These are phyloP conservation scores for Coelastrella sp. DNA, from an alignment of 139 green algal genomes.

Conservation along the genomic window DNA sequence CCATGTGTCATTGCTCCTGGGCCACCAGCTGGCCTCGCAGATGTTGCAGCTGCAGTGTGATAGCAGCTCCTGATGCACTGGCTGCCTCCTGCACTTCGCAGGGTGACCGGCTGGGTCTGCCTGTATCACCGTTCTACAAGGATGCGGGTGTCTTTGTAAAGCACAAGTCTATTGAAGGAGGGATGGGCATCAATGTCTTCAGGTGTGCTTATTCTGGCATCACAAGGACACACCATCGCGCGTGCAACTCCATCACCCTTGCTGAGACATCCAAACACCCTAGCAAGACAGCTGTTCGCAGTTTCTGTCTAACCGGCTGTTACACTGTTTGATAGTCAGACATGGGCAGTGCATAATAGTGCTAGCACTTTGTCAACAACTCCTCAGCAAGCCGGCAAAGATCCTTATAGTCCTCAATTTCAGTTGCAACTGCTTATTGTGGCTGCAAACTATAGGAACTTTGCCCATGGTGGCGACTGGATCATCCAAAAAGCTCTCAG, in stretches of 20 bases:
- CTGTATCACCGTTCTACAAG: conserved; percentile 42
- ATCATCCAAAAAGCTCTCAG: conserved; percentile 46
- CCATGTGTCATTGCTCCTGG: neutral
- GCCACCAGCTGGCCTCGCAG: neutral
- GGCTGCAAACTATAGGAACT: too few relatives aligned
- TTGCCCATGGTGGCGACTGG: conserved; percentile 52
- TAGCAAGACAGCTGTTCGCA: too few relatives aligned
- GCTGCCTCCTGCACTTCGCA: conserved; percentile 7
- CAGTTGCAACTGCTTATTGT: too few relatives aligned
- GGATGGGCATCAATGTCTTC: conserved; percentile 57
- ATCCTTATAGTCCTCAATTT: too few relatives aligned
- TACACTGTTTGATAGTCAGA: too few relatives aligned
- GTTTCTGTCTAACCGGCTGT: too few relatives aligned
- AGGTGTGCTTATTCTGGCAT: conserved; percentile 17
- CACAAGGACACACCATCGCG: too few relatives aligned
- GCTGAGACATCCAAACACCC: too few relatives aligned
- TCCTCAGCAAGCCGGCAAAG: too few relatives aligned
- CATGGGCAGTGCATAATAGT: neutral
- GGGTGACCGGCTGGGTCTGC: conserved; percentile 40
- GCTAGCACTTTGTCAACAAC: too few relatives aligned
- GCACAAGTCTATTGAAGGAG: conserved; percentile 54
- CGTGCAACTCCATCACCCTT: too few relatives aligned
- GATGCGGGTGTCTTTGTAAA: conserved; percentile 49
- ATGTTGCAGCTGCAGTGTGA: neutral
- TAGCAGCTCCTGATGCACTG: too few relatives aligned